Evolutionary conservation across 371 early-diverging fungal species (phyloP).

Genomic region (Apophysomyces ossiformis): DNA sequence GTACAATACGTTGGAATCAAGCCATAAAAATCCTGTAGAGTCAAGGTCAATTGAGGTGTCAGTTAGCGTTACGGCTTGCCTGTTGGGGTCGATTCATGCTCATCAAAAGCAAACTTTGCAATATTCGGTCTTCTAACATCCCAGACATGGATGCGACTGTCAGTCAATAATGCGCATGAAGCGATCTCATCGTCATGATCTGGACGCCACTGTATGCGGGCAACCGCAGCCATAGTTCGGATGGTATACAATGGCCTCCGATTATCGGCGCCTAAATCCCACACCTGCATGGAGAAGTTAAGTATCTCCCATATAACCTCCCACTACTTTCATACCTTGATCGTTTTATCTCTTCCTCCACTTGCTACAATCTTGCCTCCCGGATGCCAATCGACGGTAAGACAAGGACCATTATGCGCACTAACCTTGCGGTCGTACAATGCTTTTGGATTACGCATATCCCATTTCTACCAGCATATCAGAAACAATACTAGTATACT

Average conservation of each 20-base stretch:
- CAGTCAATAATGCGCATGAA: slow-evolving; percentile 70
- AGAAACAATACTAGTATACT: not conserved
- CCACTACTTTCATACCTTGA: slow-evolving; percentile 60
- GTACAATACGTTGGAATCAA: slow-evolving; percentile 64
- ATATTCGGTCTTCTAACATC: slow-evolving; percentile 78
- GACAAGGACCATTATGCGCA: slow-evolving; percentile 80
- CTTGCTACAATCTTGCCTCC: slow-evolving; percentile 78
- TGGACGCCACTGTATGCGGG: slow-evolving; percentile 85
- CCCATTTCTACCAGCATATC: slow-evolving; percentile 68
- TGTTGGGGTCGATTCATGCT: slow-evolving; percentile 76
- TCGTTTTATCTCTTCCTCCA: slow-evolving; percentile 83
- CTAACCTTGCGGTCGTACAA: slow-evolving; percentile 71
- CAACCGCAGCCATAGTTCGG: slow-evolving; percentile 74
- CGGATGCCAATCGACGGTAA: slow-evolving; percentile 85
- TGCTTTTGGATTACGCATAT: slow-evolving; percentile 69
- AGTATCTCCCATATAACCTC: not conserved
- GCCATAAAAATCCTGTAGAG: slow-evolving; percentile 69
- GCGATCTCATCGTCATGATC: slow-evolving; percentile 72
- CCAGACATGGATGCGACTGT: slow-evolving; percentile 76
- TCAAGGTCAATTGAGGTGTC: not conserved
- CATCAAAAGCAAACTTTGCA: slow-evolving; percentile 72
- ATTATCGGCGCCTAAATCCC: slow-evolving; percentile 79
- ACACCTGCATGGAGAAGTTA: slow-evolving; percentile 52
- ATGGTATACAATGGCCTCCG: slow-evolving; percentile 67
- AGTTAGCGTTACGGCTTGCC: slow-evolving; percentile 35